Evolutionary conservation across 495 filamentous ascomycete species (phyloP), one percentile per base, ranked within the genome.

Genomic region (Penicillium simplicissimum): DNA sequence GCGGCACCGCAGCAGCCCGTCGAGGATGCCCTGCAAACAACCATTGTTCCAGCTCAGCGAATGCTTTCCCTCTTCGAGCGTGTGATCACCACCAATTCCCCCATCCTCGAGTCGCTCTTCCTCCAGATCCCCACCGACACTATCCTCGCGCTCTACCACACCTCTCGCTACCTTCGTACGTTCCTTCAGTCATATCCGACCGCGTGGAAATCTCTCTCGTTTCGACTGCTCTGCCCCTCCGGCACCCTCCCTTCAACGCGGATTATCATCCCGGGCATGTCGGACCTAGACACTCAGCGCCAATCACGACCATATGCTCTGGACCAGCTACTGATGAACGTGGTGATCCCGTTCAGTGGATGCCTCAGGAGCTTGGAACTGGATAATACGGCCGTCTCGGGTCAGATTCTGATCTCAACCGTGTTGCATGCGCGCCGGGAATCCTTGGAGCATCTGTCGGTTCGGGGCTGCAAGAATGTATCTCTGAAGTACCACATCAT

Each of bases 401-500:
- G 85, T 4, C 77, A 81, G 58, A 81, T 81, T 37, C 74, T 87
- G 33, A 80, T 79, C 13, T 79, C 78, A 35, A 83, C 72, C 4
- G 81, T 87, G 25, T 67, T 86, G 49, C 75, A 81, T 52, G 73
- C 79, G n/a, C 78, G 82, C 35, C 74, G 79, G 31, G 77, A 81
- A 53, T 83, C 81, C 0, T 62, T 87, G 55, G 78, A 84, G 64
- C 84, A 87, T 61, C 75, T 87, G 19, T 87, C 84, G 6, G 80
- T 87, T 37, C 80, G 85, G 9, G 85, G 84, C 8, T 87, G 85
- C 78, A 87, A 87, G 69, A 85, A 87, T 71, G 85, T 87, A 34
- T 87, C 84, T 17, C 74, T 87, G 51, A 87, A 87, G 69, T 87
- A 87, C 63, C 84, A 87, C 57, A 82, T 87, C 57, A 77, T 87